Base-by-base conservation (phyloP, 2,329 filamentous ascomycete species). In the Trichophaea hybrida region DNA sequence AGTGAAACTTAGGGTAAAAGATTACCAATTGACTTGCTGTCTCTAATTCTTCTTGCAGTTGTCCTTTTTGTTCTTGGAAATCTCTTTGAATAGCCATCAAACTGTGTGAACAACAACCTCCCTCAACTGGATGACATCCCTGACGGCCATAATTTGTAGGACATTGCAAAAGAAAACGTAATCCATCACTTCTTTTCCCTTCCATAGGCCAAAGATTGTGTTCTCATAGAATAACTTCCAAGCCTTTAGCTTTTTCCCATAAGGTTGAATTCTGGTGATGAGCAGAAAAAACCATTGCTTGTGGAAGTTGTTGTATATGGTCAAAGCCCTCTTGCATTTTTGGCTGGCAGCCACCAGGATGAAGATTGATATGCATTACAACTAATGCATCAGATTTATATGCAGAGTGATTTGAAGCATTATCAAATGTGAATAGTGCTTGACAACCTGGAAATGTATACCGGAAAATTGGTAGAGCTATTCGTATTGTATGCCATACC, bases 401-500 rank as follows among this genome's bases (percentile, higher is more conserved):
- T 24, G 48, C 49, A 13, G 35, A 38, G 40, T 62, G 34, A 35
- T 62, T 62, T 2, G 58, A 57, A 8, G 60, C 52, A 49, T 62
- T 62, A 43, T 60, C 53, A 32, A 60, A 60, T 5, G 58, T 44
- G 43, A 56, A 60, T 15, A 60, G 15, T 24, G 32, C 51, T 32
- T 60, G 53, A 44, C 53, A 60, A 0, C 43, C 43, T 33, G 51
- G 44, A 24, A 60, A 60, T 2, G 10, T 44, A 15, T 31, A 46
- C 4, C 17, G 12, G n/a, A 62, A 62, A 44, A 60, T 56, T 12
- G 57, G 33, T n/a, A n/a, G n/a, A n/a, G n/a, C n/a, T n/a, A n/a
- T n/a, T n/a, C n/a, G n/a, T n/a, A n/a, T n/a, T n/a, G 58, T 40
- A 3, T 55, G 38, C 12, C 57, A n/a, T 6, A 57, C 53, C 53